Evolutionary conservation across 2,329 filamentous ascomycete genomes (phyloP), one percentile per base, ranked within the genome.

Genomic region (Clarireedia monteithiana): DNA sequence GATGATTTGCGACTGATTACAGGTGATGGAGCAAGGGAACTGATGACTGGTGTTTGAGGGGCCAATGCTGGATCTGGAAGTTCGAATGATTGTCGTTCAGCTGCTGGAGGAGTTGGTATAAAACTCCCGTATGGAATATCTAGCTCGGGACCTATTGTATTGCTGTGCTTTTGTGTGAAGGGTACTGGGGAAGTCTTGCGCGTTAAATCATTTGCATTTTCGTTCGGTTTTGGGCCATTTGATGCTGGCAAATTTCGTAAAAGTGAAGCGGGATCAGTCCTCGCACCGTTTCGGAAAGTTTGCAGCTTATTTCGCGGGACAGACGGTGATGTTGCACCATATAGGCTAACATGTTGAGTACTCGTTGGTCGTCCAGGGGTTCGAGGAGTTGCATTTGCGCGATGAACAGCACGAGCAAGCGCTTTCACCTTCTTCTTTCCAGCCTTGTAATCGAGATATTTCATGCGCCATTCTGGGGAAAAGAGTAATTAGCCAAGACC

Each of bases 361-460:
- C 34, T 47, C 17, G 42, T 57, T 15, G 53, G 59, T 48, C 17
- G 57, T 27, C 48, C 54, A 23, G 58, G 53, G 6, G 62, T 58
- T 57, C 59, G 61, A 9, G 83, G 80, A 0, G 81, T 80, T 57
- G 75, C 71, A 58, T 80, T 75, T 69, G 82, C 71, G 74, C 82
- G 73, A 74, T 81, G 78, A 59, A 94, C 79, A 58, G 90, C 89
- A 59, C 86, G 82, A 24, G 79, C 74, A 52, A 96, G 85, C 56
- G 84, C 84, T 72, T 96, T 97, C 71, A 97, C 79, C 69, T 91
- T 86, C 74, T 96, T 96, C 75, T 97, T 97, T 59, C 91, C 92
- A 56, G 84, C 84, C 79, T 95, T 96, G 78, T 97, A 97, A 73
- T 96, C 84, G 64, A 97, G 80, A 71, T 96, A 97, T 72, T 96